phyloP scores from a whole-genome alignment of 202 grass and related monocot species.

The Zoysia matrella region DNA sequence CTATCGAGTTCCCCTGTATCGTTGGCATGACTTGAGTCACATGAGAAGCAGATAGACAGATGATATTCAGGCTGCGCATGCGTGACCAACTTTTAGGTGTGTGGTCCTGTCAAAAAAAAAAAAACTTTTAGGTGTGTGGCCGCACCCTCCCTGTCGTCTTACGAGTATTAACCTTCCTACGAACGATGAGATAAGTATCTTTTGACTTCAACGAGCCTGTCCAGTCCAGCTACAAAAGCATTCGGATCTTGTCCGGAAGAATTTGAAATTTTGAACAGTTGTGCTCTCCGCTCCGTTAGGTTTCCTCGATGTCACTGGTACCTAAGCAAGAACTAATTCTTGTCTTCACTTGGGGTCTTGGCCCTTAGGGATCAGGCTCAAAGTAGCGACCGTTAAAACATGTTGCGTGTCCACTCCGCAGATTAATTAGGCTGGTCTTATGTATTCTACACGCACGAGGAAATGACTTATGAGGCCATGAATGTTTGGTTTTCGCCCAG shows the following conservation, averaged over 20 bases:
- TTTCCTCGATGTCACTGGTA: conserved; percentile 21
- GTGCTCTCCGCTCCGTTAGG: conserved; percentile 5
- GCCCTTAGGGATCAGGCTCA: neutral
- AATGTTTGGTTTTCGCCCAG: neutral
- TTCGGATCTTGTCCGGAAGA: neutral
- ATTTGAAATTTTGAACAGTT: neutral
- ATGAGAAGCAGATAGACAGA: too few relatives aligned
- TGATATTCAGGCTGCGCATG: too few relatives aligned
- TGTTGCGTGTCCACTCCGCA: neutral
- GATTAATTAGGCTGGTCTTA: conserved; percentile 22
- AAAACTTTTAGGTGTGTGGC: neutral
- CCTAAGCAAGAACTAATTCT: conserved; percentile 29
- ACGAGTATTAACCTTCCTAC: neutral
- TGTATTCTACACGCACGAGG: neutral
- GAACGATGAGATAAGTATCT: neutral
- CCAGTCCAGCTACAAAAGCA: neutral
- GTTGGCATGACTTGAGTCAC: too few relatives aligned
- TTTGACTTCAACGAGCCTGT: neutral
- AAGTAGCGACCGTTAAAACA: neutral
- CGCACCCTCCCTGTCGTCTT: neutral
- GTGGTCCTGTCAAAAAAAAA: too few relatives aligned
- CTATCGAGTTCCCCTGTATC: too few relatives aligned
- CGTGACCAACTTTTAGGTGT: too few relatives aligned
- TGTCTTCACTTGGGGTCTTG: neutral
- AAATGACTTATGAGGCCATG: neutral